Base-by-base conservation (phyloP, 2,329 filamentous ascomycete genomes). In the Penicillium capsulatum region DNA sequence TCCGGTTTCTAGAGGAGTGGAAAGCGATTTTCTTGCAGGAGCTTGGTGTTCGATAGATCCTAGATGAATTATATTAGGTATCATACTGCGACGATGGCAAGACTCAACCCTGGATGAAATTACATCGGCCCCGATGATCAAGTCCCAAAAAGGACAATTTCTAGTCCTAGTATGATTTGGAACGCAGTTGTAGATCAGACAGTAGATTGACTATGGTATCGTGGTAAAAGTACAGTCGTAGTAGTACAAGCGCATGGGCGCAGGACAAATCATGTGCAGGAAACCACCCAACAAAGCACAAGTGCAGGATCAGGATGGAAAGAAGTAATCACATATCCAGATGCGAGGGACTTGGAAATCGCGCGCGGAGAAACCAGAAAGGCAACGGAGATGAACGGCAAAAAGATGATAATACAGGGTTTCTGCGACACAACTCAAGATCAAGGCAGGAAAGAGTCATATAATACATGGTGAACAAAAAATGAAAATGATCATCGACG, bases 351-450 rank as follows among this genome's bases (percentile, higher is more conserved):
- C 16, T 26, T 16, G 10, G 34, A 36, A 32, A 32, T 17, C 34
- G 14, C 27, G 36, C 16, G 19, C 26, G 22, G 35, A 34, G 20
- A 34, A 30, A 31, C 24, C 34, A 34, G 28, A 22, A 11, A 30
- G 34, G 14, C 22, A 40, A 15, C 13, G 24, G 34, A 28, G 11
- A 38, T 17, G 28, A 30, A 34, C 24, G 17, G 24, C 14, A 27
- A 19, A 34, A 20, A 20, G 24, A 36, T 44, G 45, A 42, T 55
- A 46, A 53, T 53, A 51, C 51, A 56, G 43, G 33, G 31, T 38
- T 44, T 35, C 48, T 45, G 41, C 27, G 28, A 34, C 42, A 40
- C 27, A 41, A 37, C 30, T 30, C 31, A 30, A 34, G 38, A 39
- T 15, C 32, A 15, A 20, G 31, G 30, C 19, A 42, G 17, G 34